Percentiles rank a stretch among this genome's conserved stretches.
Evolutionary conservation across 805 yeast species (phyloP).

Genomic region (Saccharomycopsis oosterbeekiorum): DNA sequence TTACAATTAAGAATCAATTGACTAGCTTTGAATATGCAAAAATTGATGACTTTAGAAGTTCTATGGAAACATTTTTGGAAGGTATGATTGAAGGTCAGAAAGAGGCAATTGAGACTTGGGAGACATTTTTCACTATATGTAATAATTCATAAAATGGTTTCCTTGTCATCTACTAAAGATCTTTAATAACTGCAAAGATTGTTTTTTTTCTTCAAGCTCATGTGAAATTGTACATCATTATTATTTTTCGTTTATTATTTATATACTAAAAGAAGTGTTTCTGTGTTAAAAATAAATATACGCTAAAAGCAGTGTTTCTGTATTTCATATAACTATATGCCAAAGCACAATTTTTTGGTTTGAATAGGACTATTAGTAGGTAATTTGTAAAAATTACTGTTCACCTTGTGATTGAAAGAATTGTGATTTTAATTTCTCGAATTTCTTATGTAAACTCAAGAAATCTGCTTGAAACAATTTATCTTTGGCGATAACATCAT

Average conservation of each 20-base stretch:
- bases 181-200: no score
- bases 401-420: neutral
- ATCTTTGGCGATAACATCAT: neutral
- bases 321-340: neutral
- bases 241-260: no score
- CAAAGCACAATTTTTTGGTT: neutral
- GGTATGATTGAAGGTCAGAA: conserved; percentile 88
- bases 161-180: neutral
- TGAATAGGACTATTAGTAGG: neutral
- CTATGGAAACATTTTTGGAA: conserved; percentile 85
- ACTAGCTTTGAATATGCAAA: conserved; percentile 61
- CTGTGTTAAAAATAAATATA: no score
- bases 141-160: conserved; percentile 6
- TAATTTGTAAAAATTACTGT: neutral
- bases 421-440: neutral
- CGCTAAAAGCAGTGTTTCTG: neutral
- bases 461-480: neutral
- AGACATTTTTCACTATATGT: conserved; percentile 62
- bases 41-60: conserved; percentile 74
- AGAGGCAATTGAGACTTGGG: conserved; percentile 83
- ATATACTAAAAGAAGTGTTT: no score
- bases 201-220: no score
- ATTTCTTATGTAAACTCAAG: neutral
- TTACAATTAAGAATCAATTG: conserved; percentile 58
- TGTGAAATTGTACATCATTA: no score